Evolutionary conservation across 495 filamentous ascomycete genomes (phyloP).

Genomic region (Sphaerosporella brunnea): DNA sequence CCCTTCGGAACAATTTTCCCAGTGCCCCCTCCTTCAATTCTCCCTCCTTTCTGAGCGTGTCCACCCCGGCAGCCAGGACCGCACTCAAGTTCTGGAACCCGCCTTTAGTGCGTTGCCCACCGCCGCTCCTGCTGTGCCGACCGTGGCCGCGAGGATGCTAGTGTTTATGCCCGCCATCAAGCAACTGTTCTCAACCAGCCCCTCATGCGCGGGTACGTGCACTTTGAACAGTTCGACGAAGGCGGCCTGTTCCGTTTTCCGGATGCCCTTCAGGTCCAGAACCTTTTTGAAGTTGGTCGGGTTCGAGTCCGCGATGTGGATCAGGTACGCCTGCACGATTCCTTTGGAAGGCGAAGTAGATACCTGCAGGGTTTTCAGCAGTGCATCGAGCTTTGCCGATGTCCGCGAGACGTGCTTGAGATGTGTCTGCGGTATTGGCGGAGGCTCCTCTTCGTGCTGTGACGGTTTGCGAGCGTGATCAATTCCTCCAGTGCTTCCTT

Average conservation of each 20-base stretch:
- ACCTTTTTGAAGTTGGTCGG: slow-evolving; percentile 94
- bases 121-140: slow-evolving; percentile 28
- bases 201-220: slow-evolving; percentile 47
- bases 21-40: slow-evolving; percentile 39
- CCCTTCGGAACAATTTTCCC: slow-evolving; percentile 85
- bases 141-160: slow-evolving; percentile 13
- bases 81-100: slow-evolving; percentile 37
- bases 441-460: slow-evolving; percentile 26
- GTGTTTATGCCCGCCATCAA: slow-evolving; percentile 30
- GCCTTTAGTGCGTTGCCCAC: slow-evolving; percentile 52
- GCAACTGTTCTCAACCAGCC: slow-evolving; percentile 26
- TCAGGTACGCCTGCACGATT: slow-evolving; percentile 89
- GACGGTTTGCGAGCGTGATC: slow-evolving; percentile 36
- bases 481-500: slow-evolving; percentile 64
- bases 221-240: slow-evolving; percentile 80
- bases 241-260: slow-evolving; percentile 60
- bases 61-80: slow-evolving; percentile 67
- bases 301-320: slow-evolving; percentile 77
- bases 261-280: slow-evolving; percentile 78
- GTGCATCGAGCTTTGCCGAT: slow-evolving; percentile 72
- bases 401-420: slow-evolving; percentile 72
- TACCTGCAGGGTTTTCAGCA: slow-evolving; percentile 94
- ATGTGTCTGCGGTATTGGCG: slow-evolving; percentile 41
- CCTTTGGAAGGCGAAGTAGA: slow-evolving; percentile 79
- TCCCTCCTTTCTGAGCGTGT: slow-evolving; percentile 48